phyloP scores from a whole-genome alignment of 2,329 filamentous ascomycete genomes.

The Teratosphaeria viscida region DNA sequence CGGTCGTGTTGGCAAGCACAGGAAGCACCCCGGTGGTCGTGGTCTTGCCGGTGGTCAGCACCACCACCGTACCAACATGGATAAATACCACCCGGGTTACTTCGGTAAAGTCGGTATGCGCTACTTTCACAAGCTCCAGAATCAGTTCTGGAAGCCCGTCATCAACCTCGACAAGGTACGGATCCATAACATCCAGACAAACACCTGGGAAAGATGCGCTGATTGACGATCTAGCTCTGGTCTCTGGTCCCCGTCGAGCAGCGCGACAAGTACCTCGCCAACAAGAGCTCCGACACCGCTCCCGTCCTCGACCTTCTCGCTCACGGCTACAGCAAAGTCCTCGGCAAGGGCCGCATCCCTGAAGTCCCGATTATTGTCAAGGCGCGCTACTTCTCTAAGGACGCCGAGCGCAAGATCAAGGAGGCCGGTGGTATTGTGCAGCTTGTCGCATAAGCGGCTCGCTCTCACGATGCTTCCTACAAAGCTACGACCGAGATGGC shows the following conservation, averaged over 20 bases:
- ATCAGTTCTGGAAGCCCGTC: slow-evolving; percentile 96
- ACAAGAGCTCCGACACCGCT: slow-evolving; percentile 86
- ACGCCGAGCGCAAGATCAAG: slow-evolving; percentile 98
- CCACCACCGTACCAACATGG: slow-evolving; percentile 89
- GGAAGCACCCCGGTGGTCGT: slow-evolving; percentile 72
- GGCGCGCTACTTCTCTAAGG: slow-evolving; percentile 87
- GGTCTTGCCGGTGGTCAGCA: slow-evolving; percentile 98
- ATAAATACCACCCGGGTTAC: slow-evolving; percentile 97
- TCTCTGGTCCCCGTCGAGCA: slow-evolving; percentile 86
- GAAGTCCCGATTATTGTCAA: slow-evolving; percentile 88
- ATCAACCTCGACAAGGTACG: slow-evolving; percentile 97
- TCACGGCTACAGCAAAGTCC: slow-evolving; percentile 96
- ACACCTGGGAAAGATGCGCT: neutral
- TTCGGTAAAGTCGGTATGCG: slow-evolving; percentile 64
- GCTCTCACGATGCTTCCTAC: neutral
- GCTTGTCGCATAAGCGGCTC: slow-evolving; percentile 67
- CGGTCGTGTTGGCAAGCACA: slow-evolving; percentile 97
- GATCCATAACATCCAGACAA: neutral
- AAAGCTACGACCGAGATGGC: neutral
- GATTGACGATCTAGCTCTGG: slow-evolving; percentile 58
- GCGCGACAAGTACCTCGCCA: slow-evolving; percentile 80
- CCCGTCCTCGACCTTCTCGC: slow-evolving; percentile 96
- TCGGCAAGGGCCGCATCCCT: slow-evolving; percentile 95
- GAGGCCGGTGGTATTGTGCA: slow-evolving; percentile 93
- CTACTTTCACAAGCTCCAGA: slow-evolving; percentile 88